Evolutionary conservation across 768 basidiomycete genomes (phyloP), one percentile per base, ranked within the genome.

Genomic region (Tricholoma hemisulphureum): DNA sequence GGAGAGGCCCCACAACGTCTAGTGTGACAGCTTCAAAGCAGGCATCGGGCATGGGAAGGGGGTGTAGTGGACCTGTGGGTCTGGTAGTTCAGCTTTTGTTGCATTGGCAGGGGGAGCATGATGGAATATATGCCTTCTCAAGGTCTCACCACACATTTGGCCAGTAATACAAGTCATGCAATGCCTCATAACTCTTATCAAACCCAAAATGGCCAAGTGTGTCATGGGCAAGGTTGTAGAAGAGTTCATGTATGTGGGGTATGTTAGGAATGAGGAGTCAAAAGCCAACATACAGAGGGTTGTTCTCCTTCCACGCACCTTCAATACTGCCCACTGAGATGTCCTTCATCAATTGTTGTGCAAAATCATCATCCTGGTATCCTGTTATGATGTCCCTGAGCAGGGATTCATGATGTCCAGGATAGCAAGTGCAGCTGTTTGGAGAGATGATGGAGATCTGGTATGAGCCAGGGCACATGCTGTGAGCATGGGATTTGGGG

Each of bases 381-480:
- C 37, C 37, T 39, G 37, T 6, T n/a, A 39, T 18, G n/a, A 39
- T 39, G 37, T 39, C 37, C n/a, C 37, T 39, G 37, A 39, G 37
- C 37, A 39, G n/a, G 37, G 37, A 39, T 41, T 41, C 39, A 41
- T 41, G 18, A 41, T 41, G 39, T 41, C 23, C 43, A 45, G 23
- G 43, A 23, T 45, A 13, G 43, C 11, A 10, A 45, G 43, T 4
- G 21, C 43, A n/a, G 43, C 43, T 3, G 21, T 45, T 45, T 24
- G 43, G 23, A 4, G 21, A 4, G 6, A 23, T 5, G 24, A 35
- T 5, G 41, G 41, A 4, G 43, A 48, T 34, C 43, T 45, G 2
- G 46, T 50, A 14, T 57, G n/a, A 13, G 55, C 55, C 6, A 56
- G 49, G 21, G 55, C 49, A 28, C 55, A 56, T 26, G 56, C 56